Conservation (phyloP, 345 rosid genomes). For the Aethionema arabicum region DNA sequence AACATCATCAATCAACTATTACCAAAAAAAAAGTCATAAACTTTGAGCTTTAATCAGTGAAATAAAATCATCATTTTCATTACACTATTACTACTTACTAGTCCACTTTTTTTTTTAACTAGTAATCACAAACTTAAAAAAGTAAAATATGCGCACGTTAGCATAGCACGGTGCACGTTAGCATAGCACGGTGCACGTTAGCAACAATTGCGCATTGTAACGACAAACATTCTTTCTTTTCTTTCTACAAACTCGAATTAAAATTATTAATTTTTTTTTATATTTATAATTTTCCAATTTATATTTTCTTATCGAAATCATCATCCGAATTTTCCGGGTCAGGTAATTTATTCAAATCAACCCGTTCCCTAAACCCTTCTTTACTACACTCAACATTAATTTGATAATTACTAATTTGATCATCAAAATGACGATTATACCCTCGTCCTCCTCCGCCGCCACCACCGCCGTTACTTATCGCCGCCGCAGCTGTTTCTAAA, state of each 20-base stretch:
- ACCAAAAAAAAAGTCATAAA: too few relatives aligned
- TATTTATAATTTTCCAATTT: not conserved
- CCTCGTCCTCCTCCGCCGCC: constrained; percentile 38
- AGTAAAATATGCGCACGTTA: too few relatives aligned
- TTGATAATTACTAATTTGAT: not conserved
- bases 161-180: too few relatives aligned
- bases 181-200: constrained; percentile 34
- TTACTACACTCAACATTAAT: constrained; percentile 10
- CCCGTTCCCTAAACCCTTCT: constrained; percentile 53
- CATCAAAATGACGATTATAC: constrained; percentile 30
- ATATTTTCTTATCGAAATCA: constrained; percentile 35
- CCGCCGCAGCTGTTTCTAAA: constrained; percentile 35
- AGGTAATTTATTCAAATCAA: constrained; percentile 88
- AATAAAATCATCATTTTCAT: not conserved
- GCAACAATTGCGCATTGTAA: constrained; percentile 29
- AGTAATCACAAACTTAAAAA: constrained; percentile 32
- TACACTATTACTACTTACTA: constrained; percentile 12
- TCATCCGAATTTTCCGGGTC: constrained; percentile 86
- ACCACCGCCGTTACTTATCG: too few relatives aligned
- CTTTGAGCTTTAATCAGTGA: not conserved
- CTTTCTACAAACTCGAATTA: constrained; percentile 1
- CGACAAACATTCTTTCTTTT: constrained; percentile 21
- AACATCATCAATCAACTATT: too few relatives aligned
- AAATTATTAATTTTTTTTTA: not conserved
- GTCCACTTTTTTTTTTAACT: not conserved